A percentile compares a stretch with the other conserved stretches of the same genome.
These are phyloP conservation scores for Orbilia oligospora DNA, from an alignment of 2,329 filamentous ascomycete genomes.

Conservation along the genomic window DNA sequence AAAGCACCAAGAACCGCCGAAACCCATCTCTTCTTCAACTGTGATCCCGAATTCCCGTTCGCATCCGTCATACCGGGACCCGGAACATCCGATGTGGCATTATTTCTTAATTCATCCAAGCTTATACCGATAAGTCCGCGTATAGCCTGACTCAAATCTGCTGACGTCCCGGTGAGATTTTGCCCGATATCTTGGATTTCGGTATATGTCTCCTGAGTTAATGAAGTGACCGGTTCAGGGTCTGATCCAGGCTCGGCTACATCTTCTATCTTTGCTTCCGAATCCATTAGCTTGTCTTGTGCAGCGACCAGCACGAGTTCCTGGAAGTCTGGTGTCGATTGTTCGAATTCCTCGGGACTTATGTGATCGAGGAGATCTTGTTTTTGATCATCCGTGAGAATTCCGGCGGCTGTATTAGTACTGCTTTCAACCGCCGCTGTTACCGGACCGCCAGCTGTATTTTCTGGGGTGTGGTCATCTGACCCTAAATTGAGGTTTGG, in stretches of 20 bases:
- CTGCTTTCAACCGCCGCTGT: not conserved
- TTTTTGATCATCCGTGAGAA: constrained; percentile 30
- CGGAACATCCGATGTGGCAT: constrained; percentile 2
- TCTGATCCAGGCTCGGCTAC: not conserved
- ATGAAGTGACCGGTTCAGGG: not conserved
- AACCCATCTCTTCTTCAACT: constrained; percentile 32
- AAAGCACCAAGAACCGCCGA: constrained; percentile 6
- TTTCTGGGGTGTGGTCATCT: constrained; percentile 5
- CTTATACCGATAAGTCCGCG: constrained; percentile 17
- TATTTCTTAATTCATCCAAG: constrained; percentile 27
- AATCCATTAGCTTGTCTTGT: constrained; percentile 15
- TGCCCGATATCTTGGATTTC: constrained; percentile 38
- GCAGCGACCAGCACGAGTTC: constrained; percentile 27
- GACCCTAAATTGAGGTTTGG: not conserved
- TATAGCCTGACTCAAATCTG: constrained; percentile 14
- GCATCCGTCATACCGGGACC: not conserved
- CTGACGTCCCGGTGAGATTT: constrained; percentile 22
- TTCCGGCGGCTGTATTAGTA: not conserved
- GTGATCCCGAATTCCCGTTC: not conserved
- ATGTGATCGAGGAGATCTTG: constrained; percentile 14
- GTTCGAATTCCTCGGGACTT: constrained; percentile 1
- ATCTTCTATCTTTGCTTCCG: not conserved
- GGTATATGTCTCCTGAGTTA: not conserved
- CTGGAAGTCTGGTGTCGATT: constrained; percentile 7
- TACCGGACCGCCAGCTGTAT: not conserved